Evolutionary conservation across 2,329 filamentous ascomycete genomes (phyloP).

Genomic region (Penicillium sp.): DNA sequence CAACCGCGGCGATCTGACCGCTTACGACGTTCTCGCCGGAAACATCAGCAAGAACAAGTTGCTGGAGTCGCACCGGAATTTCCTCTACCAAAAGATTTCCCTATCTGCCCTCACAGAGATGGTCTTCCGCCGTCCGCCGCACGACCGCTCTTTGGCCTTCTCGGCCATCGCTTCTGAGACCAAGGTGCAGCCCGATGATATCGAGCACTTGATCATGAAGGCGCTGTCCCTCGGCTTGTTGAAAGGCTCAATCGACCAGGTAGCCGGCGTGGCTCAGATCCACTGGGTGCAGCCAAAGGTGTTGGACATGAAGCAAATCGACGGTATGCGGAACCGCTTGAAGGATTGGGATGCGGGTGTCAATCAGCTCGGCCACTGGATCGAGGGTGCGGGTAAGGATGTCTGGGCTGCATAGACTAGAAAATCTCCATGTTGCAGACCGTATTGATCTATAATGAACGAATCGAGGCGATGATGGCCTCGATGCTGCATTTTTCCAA

Average conservation of each 20-base stretch:
- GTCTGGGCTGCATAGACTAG: slow-evolving; percentile 74
- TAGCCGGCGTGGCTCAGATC: slow-evolving; percentile 87
- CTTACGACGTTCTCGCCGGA: slow-evolving; percentile 75
- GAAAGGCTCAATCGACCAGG: slow-evolving; percentile 90
- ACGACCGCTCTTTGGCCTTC: slow-evolving; percentile 93
- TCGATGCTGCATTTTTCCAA: neutral
- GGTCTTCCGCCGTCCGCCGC: slow-evolving; percentile 90
- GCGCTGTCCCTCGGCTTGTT: slow-evolving; percentile 89
- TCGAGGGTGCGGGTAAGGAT: slow-evolving; percentile 86
- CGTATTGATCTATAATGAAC: slow-evolving; percentile 22
- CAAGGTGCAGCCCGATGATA: slow-evolving; percentile 82
- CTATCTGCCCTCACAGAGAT: slow-evolving; percentile 92
- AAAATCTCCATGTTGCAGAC: slow-evolving; percentile 6
- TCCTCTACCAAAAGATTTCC: slow-evolving; percentile 95
- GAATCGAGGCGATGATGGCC: slow-evolving; percentile 14
- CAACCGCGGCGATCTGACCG: slow-evolving; percentile 85
- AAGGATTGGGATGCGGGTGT: slow-evolving; percentile 95
- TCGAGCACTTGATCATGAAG: slow-evolving; percentile 98
- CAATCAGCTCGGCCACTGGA: slow-evolving; percentile 94
- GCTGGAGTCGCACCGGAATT: slow-evolving; percentile 70
- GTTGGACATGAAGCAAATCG: slow-evolving; percentile 89
- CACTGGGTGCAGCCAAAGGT: slow-evolving; percentile 99
- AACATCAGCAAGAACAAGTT: slow-evolving; percentile 76
- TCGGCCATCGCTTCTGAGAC: slow-evolving; percentile 82
- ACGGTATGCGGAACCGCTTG: slow-evolving; percentile 78